Percentiles rank a stretch among this genome's conserved stretches.
phyloP scores from a whole-genome alignment of 2,329 filamentous ascomycete genomes.

The Hypoxylon sp. region DNA sequence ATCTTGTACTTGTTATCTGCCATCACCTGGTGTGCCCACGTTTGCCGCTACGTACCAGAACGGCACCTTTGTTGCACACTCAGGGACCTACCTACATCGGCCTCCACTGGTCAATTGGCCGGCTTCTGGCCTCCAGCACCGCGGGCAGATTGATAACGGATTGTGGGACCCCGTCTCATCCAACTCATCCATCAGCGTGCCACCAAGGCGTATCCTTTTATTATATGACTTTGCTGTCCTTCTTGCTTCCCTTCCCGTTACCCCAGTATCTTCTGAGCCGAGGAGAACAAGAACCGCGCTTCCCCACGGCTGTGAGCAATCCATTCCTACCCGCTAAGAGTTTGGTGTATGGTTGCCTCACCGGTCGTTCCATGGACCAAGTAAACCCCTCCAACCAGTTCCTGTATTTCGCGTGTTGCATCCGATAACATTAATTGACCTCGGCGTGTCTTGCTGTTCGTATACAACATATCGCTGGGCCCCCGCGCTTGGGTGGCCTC shows the following conservation, averaged over 20 bases:
- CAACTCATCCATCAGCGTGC: constrained; percentile 39
- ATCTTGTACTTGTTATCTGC: constrained; percentile 43
- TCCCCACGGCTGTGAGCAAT: constrained; percentile 31
- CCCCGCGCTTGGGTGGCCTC: constrained; percentile 32
- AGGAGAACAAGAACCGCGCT: constrained; percentile 17
- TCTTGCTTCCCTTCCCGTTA: constrained; percentile 30
- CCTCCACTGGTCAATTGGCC: constrained; percentile 30
- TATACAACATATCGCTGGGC: constrained; percentile 28
- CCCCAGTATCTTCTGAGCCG: constrained; percentile 17
- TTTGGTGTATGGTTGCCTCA: constrained; percentile 38
- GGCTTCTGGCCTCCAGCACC: constrained; percentile 31
- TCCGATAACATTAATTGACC: constrained; percentile 50
- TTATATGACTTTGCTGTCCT: constrained; percentile 34
- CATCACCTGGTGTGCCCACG: constrained; percentile 14
- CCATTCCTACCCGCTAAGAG: constrained; percentile 12
- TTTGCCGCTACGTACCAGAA: constrained; percentile 19
- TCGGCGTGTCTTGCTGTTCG: constrained; percentile 36
- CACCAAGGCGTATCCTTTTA: constrained; percentile 30
- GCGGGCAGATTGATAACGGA: constrained; percentile 43
- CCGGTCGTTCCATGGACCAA: constrained; percentile 54
- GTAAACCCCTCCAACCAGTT: constrained; percentile 47
- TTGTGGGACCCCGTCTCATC: constrained; percentile 41
- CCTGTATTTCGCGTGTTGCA: constrained; percentile 47
- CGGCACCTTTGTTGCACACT: constrained; percentile 27
- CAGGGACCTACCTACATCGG: constrained; percentile 33